Evolutionary conservation across 2,329 filamentous ascomycete species (phyloP).

Genomic region (Beauveria sp.): DNA sequence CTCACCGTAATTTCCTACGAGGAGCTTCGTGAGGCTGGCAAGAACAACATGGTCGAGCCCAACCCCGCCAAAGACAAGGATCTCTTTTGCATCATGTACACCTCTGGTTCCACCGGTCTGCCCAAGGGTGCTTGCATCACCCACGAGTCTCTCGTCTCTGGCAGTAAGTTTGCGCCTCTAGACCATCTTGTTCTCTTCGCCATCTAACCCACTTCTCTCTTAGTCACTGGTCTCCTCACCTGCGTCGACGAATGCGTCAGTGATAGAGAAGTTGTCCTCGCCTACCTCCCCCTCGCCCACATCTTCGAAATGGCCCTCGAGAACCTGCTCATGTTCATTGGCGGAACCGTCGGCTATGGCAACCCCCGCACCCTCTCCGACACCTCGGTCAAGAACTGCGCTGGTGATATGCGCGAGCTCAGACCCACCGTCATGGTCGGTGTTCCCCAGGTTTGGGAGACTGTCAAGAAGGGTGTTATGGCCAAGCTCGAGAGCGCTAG

Average conservation of each 20-base stretch:
- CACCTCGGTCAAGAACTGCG: constrained; percentile 76
- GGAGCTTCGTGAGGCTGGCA: constrained; percentile 48
- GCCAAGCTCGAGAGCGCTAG: constrained; percentile 66
- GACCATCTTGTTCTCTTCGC: neutral
- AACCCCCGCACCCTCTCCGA: constrained; percentile 91
- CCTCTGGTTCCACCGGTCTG: constrained; percentile 80
- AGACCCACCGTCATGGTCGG: constrained; percentile 84
- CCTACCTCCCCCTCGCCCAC: constrained; percentile 89
- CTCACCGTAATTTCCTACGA: constrained; percentile 47
- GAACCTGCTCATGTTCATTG: constrained; percentile 81
- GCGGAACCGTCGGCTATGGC: constrained; percentile 88
- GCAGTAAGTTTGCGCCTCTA: constrained; percentile 36
- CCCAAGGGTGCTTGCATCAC: constrained; percentile 84
- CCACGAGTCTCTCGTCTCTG: constrained; percentile 73
- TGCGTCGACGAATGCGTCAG: constrained; percentile 73
- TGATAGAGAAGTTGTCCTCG: constrained; percentile 70
- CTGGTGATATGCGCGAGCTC: constrained; percentile 89
- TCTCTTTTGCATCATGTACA: constrained; percentile 80
- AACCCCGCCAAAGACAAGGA: constrained; percentile 67
- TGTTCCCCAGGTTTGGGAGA: constrained; percentile 96
- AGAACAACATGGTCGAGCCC: constrained; percentile 63
- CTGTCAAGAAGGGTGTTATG: constrained; percentile 89
- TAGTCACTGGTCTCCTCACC: constrained; percentile 69
- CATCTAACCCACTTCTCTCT: constrained; percentile 10
- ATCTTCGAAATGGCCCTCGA: constrained; percentile 97